Evolutionary conservation across 257 asterid genomes (phyloP), one percentile per base, ranked within the genome.

Genomic region (Rhazya stricta): DNA sequence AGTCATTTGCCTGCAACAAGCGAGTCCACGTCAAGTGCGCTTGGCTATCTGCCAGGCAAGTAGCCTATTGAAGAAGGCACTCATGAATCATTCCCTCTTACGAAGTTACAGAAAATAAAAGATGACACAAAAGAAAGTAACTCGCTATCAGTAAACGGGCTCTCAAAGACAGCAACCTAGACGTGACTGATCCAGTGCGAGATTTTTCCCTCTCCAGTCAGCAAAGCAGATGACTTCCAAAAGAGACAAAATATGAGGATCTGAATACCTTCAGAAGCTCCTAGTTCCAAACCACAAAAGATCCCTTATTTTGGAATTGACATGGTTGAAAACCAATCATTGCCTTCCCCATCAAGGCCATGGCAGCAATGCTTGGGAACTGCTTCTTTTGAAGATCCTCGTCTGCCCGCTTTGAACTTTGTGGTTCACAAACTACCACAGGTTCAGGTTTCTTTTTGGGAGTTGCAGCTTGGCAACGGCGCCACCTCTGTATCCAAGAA

Each of bases 271-370:
- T 80, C 80, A 86, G 76, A 63, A 79, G 60, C 81, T 76, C 77
- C 6, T 85, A 83, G 78, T 85, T 87, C 98, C 98, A 93, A 67
- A 87, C 85, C 9, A 90, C 85, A 73, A 83, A 77, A 60, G 89
- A 60, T 10, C 96, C 97, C 81, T 71, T 84, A 62, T 75, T 89
- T 62, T 79, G 79, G 45, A 86, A 67, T 75, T 87, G 88, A 56
- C 91, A 89, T 4, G 82, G 86, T 71, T 85, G 88, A 57, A 83
- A 82, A 43, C 90, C 84, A 5, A 76, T 78, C 86, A 89, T 73
- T 48, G 89, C 92, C 85, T 84, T 93, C 56, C 87, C 90, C 96
- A 90, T 82, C 74, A 90, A 71, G 5, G 97, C 98, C 96, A 93
- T 89, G 27, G 96, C 96, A 50, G 87, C 95, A 68, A 88, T 84